These are phyloP conservation scores for Monosporascus ibericus DNA, from an alignment of 2,329 filamentous ascomycete genomes.

Conservation along the genomic window DNA sequence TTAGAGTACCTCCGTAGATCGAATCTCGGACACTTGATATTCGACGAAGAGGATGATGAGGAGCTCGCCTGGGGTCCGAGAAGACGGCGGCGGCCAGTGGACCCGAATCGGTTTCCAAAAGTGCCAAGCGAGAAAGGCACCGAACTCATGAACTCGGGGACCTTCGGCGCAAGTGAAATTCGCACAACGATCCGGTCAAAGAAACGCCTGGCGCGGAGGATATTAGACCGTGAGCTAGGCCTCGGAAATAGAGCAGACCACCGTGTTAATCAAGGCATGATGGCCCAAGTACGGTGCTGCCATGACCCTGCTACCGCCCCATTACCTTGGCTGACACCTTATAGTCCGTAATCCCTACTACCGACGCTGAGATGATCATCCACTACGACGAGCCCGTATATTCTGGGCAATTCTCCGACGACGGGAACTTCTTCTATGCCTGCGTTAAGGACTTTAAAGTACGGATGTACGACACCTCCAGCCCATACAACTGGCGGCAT, in stretches of 20 bases:
- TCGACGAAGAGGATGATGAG: slow-evolving; percentile 27
- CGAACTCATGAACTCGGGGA: slow-evolving; percentile 74
- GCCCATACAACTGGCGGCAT: slow-evolving; percentile 91
- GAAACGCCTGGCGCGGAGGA: slow-evolving; percentile 59
- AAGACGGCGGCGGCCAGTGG: slow-evolving; percentile 35
- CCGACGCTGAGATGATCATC: slow-evolving; percentile 76
- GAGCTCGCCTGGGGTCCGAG: slow-evolving; percentile 37
- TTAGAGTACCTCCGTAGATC: slow-evolving; percentile 34
- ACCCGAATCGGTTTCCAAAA: slow-evolving; percentile 65
- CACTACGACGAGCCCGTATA: slow-evolving; percentile 84
- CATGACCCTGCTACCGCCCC: not conserved
- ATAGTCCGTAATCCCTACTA: slow-evolving; percentile 70
- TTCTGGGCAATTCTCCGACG: slow-evolving; percentile 92
- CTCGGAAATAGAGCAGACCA: slow-evolving; percentile 54
- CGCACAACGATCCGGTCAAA: slow-evolving; percentile 40
- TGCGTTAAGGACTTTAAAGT: slow-evolving; percentile 91
- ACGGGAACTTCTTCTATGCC: slow-evolving; percentile 95
- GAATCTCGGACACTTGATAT: slow-evolving; percentile 30
- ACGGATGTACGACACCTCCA: slow-evolving; percentile 95
- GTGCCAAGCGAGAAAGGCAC: slow-evolving; percentile 73
- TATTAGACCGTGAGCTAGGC: slow-evolving; percentile 79
- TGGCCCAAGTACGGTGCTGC: slow-evolving; percentile 52
- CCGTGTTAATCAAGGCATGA: slow-evolving; percentile 55
- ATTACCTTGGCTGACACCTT: slow-evolving; percentile 7
- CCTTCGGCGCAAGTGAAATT: slow-evolving; percentile 64